Evolutionary conservation across 495 filamentous ascomycete species (phyloP).

Genomic region (Pseudotulostoma volvatum): DNA sequence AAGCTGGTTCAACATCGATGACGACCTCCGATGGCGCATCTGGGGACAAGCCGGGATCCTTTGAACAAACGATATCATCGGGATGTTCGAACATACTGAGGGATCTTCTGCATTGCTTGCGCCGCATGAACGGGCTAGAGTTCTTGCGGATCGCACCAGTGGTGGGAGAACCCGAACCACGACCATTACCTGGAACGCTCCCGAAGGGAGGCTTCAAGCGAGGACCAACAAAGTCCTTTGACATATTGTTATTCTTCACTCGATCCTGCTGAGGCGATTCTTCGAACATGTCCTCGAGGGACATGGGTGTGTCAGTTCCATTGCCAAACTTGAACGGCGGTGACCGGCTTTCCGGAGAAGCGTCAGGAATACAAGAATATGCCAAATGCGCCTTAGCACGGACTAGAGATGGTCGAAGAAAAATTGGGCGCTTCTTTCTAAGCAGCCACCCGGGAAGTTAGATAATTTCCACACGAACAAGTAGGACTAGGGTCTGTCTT

Average conservation of each 20-base stretch:
- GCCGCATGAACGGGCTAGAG: conserved; percentile 53
- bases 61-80: conserved; percentile 65
- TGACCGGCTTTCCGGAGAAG: conserved; percentile 39
- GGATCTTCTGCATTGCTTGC: conserved; percentile 78
- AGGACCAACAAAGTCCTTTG: conserved; percentile 26
- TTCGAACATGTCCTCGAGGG: conserved; percentile 60
- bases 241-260: conserved; percentile 17
- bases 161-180: conserved; percentile 54
- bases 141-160: conserved; percentile 51
- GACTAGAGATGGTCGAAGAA: conserved; percentile 26
- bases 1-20: conserved; percentile 57
- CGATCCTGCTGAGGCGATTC: conserved; percentile 57
- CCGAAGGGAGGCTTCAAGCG: conserved; percentile 46
- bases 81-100: conserved; percentile 95
- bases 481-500: conserved; percentile 9
- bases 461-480: neutral
- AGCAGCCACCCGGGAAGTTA: neutral
- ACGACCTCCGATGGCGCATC: conserved; percentile 48
- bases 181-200: conserved; percentile 31
- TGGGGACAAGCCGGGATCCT: conserved; percentile 37
- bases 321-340: conserved; percentile 64
- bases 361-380: conserved; percentile 20
- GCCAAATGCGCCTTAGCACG: conserved; percentile 28
- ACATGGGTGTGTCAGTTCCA: conserved; percentile 39
- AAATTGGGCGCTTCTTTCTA: conserved; percentile 25